Evolutionary conservation across 2,329 filamentous ascomycete genomes (phyloP), one percentile per base, ranked within the genome.

Genomic region (Gaeumannomyces tritici): DNA sequence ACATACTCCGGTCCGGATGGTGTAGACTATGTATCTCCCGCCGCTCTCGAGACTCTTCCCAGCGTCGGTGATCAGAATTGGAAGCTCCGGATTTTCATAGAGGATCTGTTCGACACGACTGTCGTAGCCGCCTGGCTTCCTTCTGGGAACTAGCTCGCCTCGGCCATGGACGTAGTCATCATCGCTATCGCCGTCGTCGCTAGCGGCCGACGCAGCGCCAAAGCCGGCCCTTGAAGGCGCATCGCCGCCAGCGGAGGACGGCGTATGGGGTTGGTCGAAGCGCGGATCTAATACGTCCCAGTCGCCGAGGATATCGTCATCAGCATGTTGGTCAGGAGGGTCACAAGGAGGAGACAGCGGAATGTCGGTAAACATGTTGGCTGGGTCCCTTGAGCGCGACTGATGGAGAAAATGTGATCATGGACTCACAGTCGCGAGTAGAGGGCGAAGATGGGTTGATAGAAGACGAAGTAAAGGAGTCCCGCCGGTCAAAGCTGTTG

Each of bases 71-170:
- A 99, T 99, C 64, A 96, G 75, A 67, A 99, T 96, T 64, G 91
- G 88, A 68, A 96, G 83, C 62, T 93, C 89, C 0, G 92, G 93
- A 67, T 96, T 91, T 77, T 99, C 95, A 73, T 96, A 96, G 58
- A 99, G 86, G 64, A 97, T 93, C 80, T 99, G 95, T 77, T 99
- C 93, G 67, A 99, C 93, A 61, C 95, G 88, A 73, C 93, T 97
- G 72, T 95, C 89, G 71, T 99, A 99, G 31, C 90, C 91, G 28
- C 91, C 91, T 65, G 91, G 91, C 76, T 91, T 93, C 63, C 81
- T 81, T 64, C 81, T 79, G n/a, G 84, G 83, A 18, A 77, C 74
- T 28, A 77, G 69, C 61, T 82, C 76, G 63, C 76, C 75, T 59
- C 74, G 74, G 69, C 72, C 62, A 72, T 69, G 56, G 70, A 63